These are phyloP conservation scores for Cladochytrium replicatum DNA, from an alignment of 192 early-diverging fungal genomes.

Conservation along the genomic window DNA sequence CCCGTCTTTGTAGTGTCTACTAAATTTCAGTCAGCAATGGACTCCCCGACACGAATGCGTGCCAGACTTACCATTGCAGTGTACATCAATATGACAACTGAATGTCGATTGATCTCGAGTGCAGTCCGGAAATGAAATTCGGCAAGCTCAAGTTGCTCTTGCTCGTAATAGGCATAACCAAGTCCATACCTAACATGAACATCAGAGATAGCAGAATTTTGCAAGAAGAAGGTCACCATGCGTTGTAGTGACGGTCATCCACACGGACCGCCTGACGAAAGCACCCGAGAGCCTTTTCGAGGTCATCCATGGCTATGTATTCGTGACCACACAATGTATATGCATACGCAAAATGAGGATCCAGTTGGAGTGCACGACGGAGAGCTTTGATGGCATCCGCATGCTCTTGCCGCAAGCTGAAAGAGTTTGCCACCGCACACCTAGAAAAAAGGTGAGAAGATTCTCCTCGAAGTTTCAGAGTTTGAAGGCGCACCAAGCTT, in stretches of 20 bases:
- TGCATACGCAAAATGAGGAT: conserved; percentile 61
- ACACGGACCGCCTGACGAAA: conserved; percentile 63
- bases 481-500: conserved; percentile 58
- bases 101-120: conserved; percentile 58
- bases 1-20: conserved; percentile 41
- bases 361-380: conserved; percentile 60
- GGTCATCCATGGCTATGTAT: conserved; percentile 60
- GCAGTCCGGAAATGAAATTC: conserved; percentile 66
- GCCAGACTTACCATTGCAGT: conserved; percentile 50
- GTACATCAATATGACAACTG: conserved; percentile 59
- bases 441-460: neutral
- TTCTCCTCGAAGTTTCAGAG: too few relatives aligned
- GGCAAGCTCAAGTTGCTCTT: conserved; percentile 63
- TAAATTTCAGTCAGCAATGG: neutral
- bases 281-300: conserved; percentile 59
- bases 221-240: conserved; percentile 49
- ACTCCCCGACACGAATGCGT: conserved; percentile 8
- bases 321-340: conserved; percentile 82
- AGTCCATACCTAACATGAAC: conserved; percentile 59
- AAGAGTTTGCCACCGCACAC: conserved; percentile 35
- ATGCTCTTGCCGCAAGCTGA: conserved; percentile 66
- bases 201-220: neutral
- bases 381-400: conserved; percentile 67
- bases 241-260: conserved; percentile 71
- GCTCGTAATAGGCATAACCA: conserved; percentile 56